Evolutionary conservation across 1,139 yeast genomes (phyloP).

Genomic region (Kodamaea alishanica): DNA sequence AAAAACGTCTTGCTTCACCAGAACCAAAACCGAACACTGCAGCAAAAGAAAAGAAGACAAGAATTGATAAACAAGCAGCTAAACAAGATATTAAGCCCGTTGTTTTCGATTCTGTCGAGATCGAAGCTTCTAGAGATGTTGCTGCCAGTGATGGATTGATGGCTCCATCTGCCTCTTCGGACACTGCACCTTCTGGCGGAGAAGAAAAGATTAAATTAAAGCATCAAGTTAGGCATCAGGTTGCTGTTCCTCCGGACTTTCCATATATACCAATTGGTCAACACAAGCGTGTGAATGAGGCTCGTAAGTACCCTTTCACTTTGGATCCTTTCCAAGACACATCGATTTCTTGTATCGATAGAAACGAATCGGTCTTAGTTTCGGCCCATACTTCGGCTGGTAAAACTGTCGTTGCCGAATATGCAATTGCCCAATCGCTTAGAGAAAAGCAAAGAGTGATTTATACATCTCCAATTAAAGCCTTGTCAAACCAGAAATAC

Average conservation of each 20-base stretch:
- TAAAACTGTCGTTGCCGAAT: slow-evolving; percentile 98
- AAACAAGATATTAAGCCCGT: slow-evolving; percentile 52
- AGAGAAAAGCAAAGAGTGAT: slow-evolving; percentile 91
- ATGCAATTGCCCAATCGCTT: slow-evolving; percentile 93
- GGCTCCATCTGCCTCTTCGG: slow-evolving; percentile 17
- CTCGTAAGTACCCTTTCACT: slow-evolving; percentile 85
- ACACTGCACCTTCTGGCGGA: slow-evolving; percentile 23
- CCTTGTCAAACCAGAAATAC: slow-evolving; percentile 92
- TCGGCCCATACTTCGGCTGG: slow-evolving; percentile 99
- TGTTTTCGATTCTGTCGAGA: slow-evolving; percentile 85
- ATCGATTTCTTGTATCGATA: slow-evolving; percentile 88
- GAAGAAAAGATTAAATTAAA: slow-evolving; percentile 63
- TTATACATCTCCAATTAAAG: slow-evolving; percentile 96
- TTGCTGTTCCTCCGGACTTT: slow-evolving; percentile 89
- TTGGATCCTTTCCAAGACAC: slow-evolving; percentile 97
- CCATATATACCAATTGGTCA: slow-evolving; percentile 85
- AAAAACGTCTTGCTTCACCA: slow-evolving; percentile 14
- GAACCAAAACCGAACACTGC: slow-evolving; percentile 7
- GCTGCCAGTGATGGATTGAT: slow-evolving; percentile 72
- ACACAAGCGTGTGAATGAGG: slow-evolving; percentile 70
- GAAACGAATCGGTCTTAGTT: slow-evolving; percentile 92
- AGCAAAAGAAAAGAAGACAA: slow-evolving; percentile 9
- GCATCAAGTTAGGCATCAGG: slow-evolving; percentile 97
- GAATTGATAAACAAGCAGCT: slow-evolving; percentile 15
- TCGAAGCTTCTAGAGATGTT: slow-evolving; percentile 87